Conservation (phyloP, 176 grass and related monocot species). For the Oryza meridionalis region DNA sequence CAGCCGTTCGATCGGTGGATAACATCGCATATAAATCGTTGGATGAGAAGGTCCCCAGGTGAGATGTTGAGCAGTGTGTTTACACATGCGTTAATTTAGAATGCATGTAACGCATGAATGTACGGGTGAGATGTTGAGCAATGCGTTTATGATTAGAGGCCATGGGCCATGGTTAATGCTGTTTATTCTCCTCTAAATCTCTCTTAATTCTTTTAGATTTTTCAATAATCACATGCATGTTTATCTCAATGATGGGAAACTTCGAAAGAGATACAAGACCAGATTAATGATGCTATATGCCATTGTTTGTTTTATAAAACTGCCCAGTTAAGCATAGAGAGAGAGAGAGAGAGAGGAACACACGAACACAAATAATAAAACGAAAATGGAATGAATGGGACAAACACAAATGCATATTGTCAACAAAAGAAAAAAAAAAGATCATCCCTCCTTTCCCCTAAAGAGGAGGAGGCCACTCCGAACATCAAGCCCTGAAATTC, state of each 20-base stretch:
- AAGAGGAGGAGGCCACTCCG: slow-evolving; percentile 12
- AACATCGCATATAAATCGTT: too few relatives aligned
- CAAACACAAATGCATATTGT: neutral
- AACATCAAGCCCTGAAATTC: neutral
- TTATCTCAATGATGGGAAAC: neutral
- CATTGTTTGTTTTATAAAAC: neutral
- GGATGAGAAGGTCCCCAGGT: too few relatives aligned
- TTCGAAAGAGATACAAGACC: neutral
- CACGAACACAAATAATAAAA: neutral
- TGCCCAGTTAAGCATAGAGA: slow-evolving; percentile 1
- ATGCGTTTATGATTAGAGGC: too few relatives aligned
- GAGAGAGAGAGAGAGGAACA: slow-evolving; percentile 7
- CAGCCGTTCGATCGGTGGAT: too few relatives aligned
- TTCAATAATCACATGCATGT: too few relatives aligned
- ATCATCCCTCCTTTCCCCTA: neutral
- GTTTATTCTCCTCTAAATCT: too few relatives aligned
- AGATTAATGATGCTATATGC: neutral
- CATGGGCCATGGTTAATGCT: too few relatives aligned
- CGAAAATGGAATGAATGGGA: neutral
- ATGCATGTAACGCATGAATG: too few relatives aligned
- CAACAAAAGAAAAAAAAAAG: neutral
- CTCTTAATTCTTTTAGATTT: too few relatives aligned
- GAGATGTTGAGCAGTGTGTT: too few relatives aligned
- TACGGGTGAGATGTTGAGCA: too few relatives aligned
- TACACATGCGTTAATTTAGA: too few relatives aligned